Evolutionary conservation across 2,329 filamentous ascomycete species (phyloP), one percentile per base, ranked within the genome.

Genomic region (Uncinocarpus reesii): DNA sequence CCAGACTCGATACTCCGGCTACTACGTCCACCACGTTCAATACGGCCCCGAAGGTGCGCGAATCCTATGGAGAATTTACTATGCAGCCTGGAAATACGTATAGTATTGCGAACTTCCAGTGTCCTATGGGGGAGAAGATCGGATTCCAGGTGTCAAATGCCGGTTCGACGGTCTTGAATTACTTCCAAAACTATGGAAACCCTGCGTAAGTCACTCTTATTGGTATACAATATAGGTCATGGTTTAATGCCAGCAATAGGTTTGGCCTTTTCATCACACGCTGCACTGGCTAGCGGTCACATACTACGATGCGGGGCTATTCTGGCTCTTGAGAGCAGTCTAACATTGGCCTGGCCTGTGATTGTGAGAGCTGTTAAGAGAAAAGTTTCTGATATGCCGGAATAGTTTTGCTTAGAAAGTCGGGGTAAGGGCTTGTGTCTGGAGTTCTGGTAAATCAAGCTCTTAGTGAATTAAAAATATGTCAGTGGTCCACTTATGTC

Each of bases 161-260:
- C 4, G 75, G 72, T 2, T 66, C 65, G 53, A 78, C 78, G 32
- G 59, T 67, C 41, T 62, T 84, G 32, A 64, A 74, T 48, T 84
- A 75, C 63, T 81, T 83, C 66, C 72, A 85, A 65, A 78, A 84
- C 59, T 81, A 68, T 55, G 81, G 80, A 57, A 71, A 70, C 7
- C 62, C 65, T 52, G 68, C 73, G 65, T 69, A 59, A 62, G 66
- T n/a, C n/a, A n/a, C n/a, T 65, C 44, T 23, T 16, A 7, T 15
- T 4, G 31, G 3, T 34, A 15, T 10, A 3, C 11, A 7, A 8
- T 35, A 4, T 18, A 5, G 10, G 7, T 24, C 35, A 16, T 18
- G 24, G 10, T 11, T 37, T 15, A 28, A 7, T 21, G 18, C 11
- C 8, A 26, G 8, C 13, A 15, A 15, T 26, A 49, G 47, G 1